Percentiles rank a stretch among this genome's conserved stretches.
Conservation (phyloP, 768 basidiomycete species). For the Clavaria fumosa region DNA sequence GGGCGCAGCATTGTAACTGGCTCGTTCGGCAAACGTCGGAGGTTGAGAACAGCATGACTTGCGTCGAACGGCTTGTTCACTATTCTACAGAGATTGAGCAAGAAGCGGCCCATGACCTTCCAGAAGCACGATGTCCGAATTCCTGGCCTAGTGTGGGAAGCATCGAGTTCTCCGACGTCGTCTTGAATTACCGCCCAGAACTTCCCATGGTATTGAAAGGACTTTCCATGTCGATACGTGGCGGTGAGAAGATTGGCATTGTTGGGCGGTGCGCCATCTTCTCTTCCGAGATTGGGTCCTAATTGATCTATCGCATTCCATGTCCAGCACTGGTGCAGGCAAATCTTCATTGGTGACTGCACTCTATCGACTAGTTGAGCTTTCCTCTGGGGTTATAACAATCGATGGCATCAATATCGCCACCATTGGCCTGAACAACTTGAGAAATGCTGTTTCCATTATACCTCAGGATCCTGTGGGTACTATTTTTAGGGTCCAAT, state of each 20-base stretch:
- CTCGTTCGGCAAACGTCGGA: slow-evolving; percentile 67
- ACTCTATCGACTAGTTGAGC: slow-evolving; percentile 74
- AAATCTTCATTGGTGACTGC: slow-evolving; percentile 89
- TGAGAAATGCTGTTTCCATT: slow-evolving; percentile 54
- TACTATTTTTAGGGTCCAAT: slow-evolving; percentile 4
- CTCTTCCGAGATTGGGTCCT: slow-evolving; percentile 2
- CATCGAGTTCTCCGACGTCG: slow-evolving; percentile 61
- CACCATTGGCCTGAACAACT: slow-evolving; percentile 61
- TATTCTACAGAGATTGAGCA: slow-evolving; percentile 73
- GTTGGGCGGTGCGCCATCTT: slow-evolving; percentile 38
- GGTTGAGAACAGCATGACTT: slow-evolving; percentile 89
- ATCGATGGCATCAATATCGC: slow-evolving; percentile 81
- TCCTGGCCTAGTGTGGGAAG: slow-evolving; percentile 66
- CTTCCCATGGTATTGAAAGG: slow-evolving; percentile 83
- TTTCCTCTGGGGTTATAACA: slow-evolving; percentile 55
- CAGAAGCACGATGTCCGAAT: slow-evolving; percentile 39
- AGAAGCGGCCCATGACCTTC: slow-evolving; percentile 56
- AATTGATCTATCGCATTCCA: too few species aligned
- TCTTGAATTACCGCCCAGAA: slow-evolving; percentile 73
- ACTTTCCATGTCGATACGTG: slow-evolving; percentile 48
- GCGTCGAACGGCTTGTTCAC: slow-evolving; percentile 68
- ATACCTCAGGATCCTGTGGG: slow-evolving; percentile 74
- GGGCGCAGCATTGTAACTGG: too few species aligned
- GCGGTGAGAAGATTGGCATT: slow-evolving; percentile 86
- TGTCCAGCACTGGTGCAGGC: slow-evolving; percentile 64